Base-by-base conservation (phyloP, 2,329 filamentous ascomycete species). In the Fusarium ambrosium region DNA sequence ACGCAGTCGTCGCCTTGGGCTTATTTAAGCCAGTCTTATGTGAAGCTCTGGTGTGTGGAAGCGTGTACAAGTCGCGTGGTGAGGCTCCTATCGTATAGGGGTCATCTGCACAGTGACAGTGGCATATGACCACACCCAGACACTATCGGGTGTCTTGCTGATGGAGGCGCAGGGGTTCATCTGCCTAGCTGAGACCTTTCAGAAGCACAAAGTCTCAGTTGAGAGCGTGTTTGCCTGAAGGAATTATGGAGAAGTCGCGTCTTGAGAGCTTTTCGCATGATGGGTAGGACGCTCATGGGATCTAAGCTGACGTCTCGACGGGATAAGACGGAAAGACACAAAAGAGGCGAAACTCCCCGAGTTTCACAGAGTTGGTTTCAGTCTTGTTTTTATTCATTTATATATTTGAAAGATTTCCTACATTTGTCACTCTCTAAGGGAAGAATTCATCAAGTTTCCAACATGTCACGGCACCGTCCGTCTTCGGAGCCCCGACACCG, bases 231-330 rank as follows among this genome's bases (percentile, higher is more conserved):
- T 34, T 45, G 32, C 60, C 27, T 48, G 18, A 14, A 2, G 11
- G 10, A 61, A 69, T 58, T 66, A 70, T 76, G 66, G 69, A 55
- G 53, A 68, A 29, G 6, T 58, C 45, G 32, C 64, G 59, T 32
- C 66, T 14, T 70, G 56, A 61, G 71, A 65, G 59, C 64, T 34
- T 64, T 66, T 78, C 76, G 51, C 74, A 79, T 78, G 77, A 79
- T 69, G 66, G 18, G 13, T 34, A 11, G 43, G 59, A 56, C 73
- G 76, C 59, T 75, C 77, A 79, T 77, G 74, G 56, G 77, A 41
- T 66, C 62, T 37, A 32, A 9, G 37, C 18, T 59, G 27, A 56
- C 37, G 56, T 72, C 63, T 70, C 39, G 32, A 61, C 22, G 18
- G 37, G 41, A 65, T 24, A n/a, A 27, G 11, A 20, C 18, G 13